Evolutionary conservation across 805 yeast species (phyloP).

Genomic region (Pichia ethanolica): DNA sequence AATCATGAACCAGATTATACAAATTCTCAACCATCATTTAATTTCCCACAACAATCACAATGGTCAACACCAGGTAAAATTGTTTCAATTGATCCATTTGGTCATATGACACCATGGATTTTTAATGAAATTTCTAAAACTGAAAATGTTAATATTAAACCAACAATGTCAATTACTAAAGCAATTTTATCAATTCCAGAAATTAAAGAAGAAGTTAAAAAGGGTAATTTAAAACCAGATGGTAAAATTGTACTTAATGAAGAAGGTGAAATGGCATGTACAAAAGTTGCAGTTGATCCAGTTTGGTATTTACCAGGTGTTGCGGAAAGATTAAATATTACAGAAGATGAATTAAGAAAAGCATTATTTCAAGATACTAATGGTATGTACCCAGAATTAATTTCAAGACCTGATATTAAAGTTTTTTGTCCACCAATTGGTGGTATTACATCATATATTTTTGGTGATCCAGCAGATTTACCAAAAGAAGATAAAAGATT

Average conservation of each 20-base stretch:
- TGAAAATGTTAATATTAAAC: conserved; percentile 50
- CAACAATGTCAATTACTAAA: conserved; percentile 60
- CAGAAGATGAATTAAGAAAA: conserved; percentile 48
- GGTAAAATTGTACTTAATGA: conserved; percentile 53
- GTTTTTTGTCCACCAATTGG: conserved; percentile 65
- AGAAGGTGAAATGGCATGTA: conserved; percentile 53
- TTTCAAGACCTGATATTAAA: conserved; percentile 61
- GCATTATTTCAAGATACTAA: conserved; percentile 63
- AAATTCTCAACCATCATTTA: conserved; percentile 55
- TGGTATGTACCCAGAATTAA: conserved; percentile 63
- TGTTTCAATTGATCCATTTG: conserved; percentile 60
- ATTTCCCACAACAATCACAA: conserved; percentile 45
- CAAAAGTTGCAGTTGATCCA: conserved; percentile 63
- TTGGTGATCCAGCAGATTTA: conserved; percentile 51
- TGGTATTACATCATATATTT: conserved; percentile 57
- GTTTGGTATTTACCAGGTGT: conserved; percentile 68
- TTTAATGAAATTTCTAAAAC: conserved; percentile 36
- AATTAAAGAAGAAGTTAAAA: conserved; percentile 46
- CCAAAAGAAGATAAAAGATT: conserved; percentile 44
- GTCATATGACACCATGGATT: conserved; percentile 58
- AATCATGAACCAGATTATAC: conserved; percentile 52
- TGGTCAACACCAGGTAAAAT: conserved; percentile 53
- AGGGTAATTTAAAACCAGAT: conserved; percentile 49
- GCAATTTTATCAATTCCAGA: conserved; percentile 58
- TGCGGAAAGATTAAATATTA: conserved; percentile 52